phyloP scores from a whole-genome alignment of 2,329 filamentous ascomycete species.

The Xylariaceae sp. region DNA sequence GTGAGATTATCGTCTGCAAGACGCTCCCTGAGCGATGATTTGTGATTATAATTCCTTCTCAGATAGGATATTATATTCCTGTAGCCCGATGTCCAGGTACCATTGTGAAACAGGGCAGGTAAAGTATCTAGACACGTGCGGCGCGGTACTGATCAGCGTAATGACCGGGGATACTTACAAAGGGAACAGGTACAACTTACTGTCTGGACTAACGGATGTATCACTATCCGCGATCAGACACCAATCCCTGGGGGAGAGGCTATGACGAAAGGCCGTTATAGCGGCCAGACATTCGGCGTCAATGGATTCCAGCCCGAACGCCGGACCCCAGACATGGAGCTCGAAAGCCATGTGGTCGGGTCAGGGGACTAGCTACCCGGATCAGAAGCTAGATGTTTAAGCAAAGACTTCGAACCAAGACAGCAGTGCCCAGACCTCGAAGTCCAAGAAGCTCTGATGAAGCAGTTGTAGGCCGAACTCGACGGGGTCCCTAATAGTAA shows the following conservation, averaged over 20 bases:
- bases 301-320: slow-evolving; percentile 82
- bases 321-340: slow-evolving; percentile 86
- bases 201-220: slow-evolving; percentile 62
- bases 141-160: slow-evolving; percentile 22
- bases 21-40: slow-evolving; percentile 28
- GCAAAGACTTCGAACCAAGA: too few relatives aligned
- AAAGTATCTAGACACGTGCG: too few relatives aligned
- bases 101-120: slow-evolving; percentile 48
- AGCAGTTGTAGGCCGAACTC: not conserved
- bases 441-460: too few relatives aligned
- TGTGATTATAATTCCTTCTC: slow-evolving; percentile 23
- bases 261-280: slow-evolving; percentile 67
- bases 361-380: not conserved
- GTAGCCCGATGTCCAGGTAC: slow-evolving; percentile 55
- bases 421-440: too few relatives aligned
- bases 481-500: not conserved
- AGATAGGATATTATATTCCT: slow-evolving; percentile 56
- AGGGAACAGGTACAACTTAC: slow-evolving; percentile 46
- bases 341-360: slow-evolving; percentile 46
- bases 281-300: slow-evolving; percentile 85
- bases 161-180: slow-evolving; percentile 11
- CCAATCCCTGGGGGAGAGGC: slow-evolving; percentile 57
- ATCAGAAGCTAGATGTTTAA: not conserved
- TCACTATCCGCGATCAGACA: slow-evolving; percentile 68
- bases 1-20: slow-evolving; percentile 34